Percentiles rank a stretch among this genome's conserved stretches.
These are phyloP conservation scores for Aaosphaeria pasadenensis DNA, from an alignment of 2,329 filamentous ascomycete genomes.

Conservation along the genomic window DNA sequence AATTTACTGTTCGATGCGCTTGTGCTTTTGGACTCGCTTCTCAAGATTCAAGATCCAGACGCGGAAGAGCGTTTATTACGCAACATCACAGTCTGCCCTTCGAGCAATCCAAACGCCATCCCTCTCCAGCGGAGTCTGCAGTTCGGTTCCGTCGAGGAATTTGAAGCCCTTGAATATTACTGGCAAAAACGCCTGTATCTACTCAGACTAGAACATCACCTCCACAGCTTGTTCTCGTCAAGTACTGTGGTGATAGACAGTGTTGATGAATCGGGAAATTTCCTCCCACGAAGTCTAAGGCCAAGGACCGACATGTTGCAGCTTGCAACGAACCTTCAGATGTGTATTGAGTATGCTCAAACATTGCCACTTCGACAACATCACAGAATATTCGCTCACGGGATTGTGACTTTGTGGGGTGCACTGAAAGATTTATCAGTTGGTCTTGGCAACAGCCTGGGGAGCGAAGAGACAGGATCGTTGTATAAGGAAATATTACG, in stretches of 20 bases:
- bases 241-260: slow-evolving; percentile 1
- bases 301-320: slow-evolving; percentile 6
- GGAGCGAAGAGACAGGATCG: slow-evolving; percentile 3
- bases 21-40: slow-evolving; percentile 8
- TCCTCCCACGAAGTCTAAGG: slow-evolving; percentile 2
- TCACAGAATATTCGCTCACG: slow-evolving; percentile 8
- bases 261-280: slow-evolving; percentile 1
- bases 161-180: slow-evolving; percentile 14
- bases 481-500: slow-evolving; percentile 6
- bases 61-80: slow-evolving; percentile 9
- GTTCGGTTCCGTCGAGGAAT: slow-evolving; percentile 11
- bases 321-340: slow-evolving; percentile 9
- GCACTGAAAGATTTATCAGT: slow-evolving; percentile 6
- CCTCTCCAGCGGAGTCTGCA: slow-evolving; percentile 7
- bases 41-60: slow-evolving; percentile 8
- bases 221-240: slow-evolving; percentile 2
- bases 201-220: slow-evolving; percentile 9
- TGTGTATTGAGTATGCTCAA: slow-evolving; percentile 10
- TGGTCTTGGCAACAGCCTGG: slow-evolving; percentile 2
- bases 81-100: slow-evolving; percentile 5
- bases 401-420: slow-evolving; percentile 11
- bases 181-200: slow-evolving; percentile 11
- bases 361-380: slow-evolving; percentile 12
- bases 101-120: slow-evolving; percentile 1
- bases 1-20: slow-evolving; percentile 6